A percentile compares a stretch with the other conserved stretches of the same genome.
phyloP scores from a whole-genome alignment of 495 filamentous ascomycete genomes.

The Aspergillus baeticus region DNA sequence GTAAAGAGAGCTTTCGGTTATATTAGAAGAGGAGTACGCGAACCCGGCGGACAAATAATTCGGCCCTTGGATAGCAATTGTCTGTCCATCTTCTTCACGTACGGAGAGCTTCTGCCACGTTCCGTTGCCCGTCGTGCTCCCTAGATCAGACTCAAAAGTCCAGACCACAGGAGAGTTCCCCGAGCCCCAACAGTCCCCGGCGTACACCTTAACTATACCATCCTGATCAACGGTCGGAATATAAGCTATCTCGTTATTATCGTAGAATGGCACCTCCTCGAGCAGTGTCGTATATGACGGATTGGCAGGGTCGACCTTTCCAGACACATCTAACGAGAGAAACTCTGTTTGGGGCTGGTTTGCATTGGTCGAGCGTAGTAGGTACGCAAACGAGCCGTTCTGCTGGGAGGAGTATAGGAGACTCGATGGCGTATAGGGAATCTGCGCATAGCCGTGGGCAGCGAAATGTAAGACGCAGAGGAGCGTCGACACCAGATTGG shows the following conservation, averaged over 20 bases:
- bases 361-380: constrained; percentile 54
- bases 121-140: constrained; percentile 47
- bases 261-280: constrained; percentile 64
- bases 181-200: constrained; percentile 61
- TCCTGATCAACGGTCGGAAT: constrained; percentile 61
- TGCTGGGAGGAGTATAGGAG: constrained; percentile 56
- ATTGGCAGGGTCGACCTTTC: constrained; percentile 49
- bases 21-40: constrained; percentile 61
- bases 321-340: constrained; percentile 62
- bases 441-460: constrained; percentile 28
- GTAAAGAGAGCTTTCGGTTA: constrained; percentile 55
- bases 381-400: constrained; percentile 53
- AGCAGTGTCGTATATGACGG: constrained; percentile 57
- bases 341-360: constrained; percentile 46
- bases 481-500: constrained; percentile 17
- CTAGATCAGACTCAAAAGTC: constrained; percentile 48
- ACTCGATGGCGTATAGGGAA: constrained; percentile 75
- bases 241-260: constrained; percentile 47
- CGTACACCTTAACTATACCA: constrained; percentile 67
- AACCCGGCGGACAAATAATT: constrained; percentile 68
- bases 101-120: constrained; percentile 49
- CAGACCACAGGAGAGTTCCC: constrained; percentile 48
- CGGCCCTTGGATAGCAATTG: constrained; percentile 43
- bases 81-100: constrained; percentile 24
- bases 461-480: constrained; percentile 23